Base-by-base conservation (phyloP, 768 basidiomycete genomes). In the Auricularia sp. region DNA sequence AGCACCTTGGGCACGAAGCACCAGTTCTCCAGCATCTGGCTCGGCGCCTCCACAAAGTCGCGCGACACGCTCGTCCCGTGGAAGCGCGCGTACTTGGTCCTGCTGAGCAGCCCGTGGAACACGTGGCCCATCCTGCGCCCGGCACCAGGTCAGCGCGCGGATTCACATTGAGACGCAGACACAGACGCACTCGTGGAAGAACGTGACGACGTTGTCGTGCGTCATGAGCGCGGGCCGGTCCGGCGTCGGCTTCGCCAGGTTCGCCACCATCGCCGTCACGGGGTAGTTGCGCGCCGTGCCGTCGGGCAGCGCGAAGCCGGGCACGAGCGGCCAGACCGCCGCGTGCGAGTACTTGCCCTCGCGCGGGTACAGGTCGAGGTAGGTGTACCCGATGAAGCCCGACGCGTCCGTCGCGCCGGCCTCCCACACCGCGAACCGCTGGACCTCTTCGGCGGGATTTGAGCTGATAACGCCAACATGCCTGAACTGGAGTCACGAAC, bases 1-100 rank as follows among this genome's bases (percentile, higher is more conserved):
- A 94, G 80, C 14, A 91, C 89, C 62, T 83, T 80, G 0, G 85
- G 87, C 71, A 92, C 90, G 88, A 89, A 93, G 70, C 90, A 92
- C 92, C 92, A 94, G 70, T 93, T 91, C 75, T 95, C 93, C 66
- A 93, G 77, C 92, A 93, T 93, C 76, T 95, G 91, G 18, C 87
- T 89, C 0, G 92, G 93, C 2, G 92, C 92, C 74, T 94, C 91
- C 10, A 92, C 91, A 67, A 92, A 92, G 73, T 93, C 91, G 4
- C 87, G 76, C 6, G 88, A 87, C 33, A 90, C 87, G 34, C 83
- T 82, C 36, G 89, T 92, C 21, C 92, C 91, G 68, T 93, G 91
- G 83, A 93, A 94, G 14, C 87, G 78, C 23, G 84, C 75, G 71
- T 84, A 93, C 66, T 80, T 82, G 36, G 90, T 91, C 65, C 76